Base-by-base conservation (phyloP, 352 stramenopile genomes). In the Phytopythium ostracodes region DNA sequence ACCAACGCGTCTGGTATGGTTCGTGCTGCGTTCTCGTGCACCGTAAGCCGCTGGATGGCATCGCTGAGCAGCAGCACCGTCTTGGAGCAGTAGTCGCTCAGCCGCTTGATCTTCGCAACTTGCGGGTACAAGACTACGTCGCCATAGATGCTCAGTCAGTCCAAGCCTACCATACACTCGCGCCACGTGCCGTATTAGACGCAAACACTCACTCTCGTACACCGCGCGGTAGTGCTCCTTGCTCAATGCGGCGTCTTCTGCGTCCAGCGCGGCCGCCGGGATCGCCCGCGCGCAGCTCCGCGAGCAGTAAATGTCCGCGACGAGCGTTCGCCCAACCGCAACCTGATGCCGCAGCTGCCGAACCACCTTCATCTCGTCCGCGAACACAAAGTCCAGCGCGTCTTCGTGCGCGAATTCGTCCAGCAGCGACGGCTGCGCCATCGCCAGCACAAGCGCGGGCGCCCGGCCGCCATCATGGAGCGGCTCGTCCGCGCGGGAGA, bases 41-140 rank as follows among this genome's bases (percentile, higher is more conserved):
- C 72, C 0, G 78, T 86, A 24, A 82, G 81, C 6, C 79, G 68
- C 65, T 91, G 80, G 22, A 89, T 88, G 46, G 84, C 89, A 66
- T 89, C 79, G 56, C 82, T 89, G 25, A 89, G 57, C 25, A 89
- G 64, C 56, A 86, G 66, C 24, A 88, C 75, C 0, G 81, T 81
- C 54, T 88, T 73, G 24, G 67, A 59, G 59, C 72, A 88, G 47
- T 75, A 89, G 42, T 88, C 80, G 43, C 67, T 81, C 44, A 91
- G 59, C 38, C 66, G 61, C 55, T 76, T 79, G 40, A 89, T 65
- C 38, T 85, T 84, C 18, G 74, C 76, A 20, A 89, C 62, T 54
- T 89, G 82, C 22, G 80, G 79, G 56, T 78, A 77, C 14, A 91
- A 63, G 31, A 89, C 82, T 89, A 38, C 22, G 12, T 22, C 44